Conservation (phyloP, 768 basidiomycete species). For the Sarcodon aspratus region DNA sequence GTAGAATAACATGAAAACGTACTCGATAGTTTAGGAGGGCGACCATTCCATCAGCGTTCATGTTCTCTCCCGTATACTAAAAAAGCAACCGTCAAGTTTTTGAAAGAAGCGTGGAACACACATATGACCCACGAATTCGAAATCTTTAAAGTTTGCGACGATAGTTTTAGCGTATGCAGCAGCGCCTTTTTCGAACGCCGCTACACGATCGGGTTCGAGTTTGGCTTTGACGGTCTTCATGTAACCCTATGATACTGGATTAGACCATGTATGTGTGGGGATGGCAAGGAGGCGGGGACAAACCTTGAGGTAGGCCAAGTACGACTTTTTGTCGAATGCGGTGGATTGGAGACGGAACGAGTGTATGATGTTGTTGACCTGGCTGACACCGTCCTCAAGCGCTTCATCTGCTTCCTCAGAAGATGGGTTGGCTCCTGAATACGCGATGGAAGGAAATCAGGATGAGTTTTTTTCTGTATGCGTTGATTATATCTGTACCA, state of each 20-base stretch:
- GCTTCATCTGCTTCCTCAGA: conserved; percentile 76
- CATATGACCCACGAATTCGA: conserved; percentile 66
- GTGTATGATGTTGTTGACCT: conserved; percentile 84
- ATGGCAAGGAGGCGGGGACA: conserved; percentile 1
- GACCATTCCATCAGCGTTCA: conserved; percentile 90
- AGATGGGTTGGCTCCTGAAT: conserved; percentile 83
- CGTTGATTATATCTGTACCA: conserved; percentile 32
- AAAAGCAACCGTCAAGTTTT: background rate
- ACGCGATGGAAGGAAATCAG: background rate
- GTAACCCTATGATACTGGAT: conserved; percentile 46
- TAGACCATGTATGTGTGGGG: background rate
- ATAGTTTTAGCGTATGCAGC: conserved; percentile 77
- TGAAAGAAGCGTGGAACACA: conserved; percentile 1
- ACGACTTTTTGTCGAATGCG: conserved; percentile 86
- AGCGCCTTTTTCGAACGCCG: conserved; percentile 77
- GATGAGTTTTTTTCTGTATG: background rate
- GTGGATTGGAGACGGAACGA: conserved; percentile 85
- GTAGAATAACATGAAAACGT: background rate
- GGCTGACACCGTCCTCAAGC: conserved; percentile 63
- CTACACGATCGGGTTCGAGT: conserved; percentile 56
- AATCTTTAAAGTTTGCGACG: conserved; percentile 83
- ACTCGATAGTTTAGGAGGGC: conserved; percentile 85
- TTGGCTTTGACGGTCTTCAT: conserved; percentile 84
- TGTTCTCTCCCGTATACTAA: conserved; percentile 60
- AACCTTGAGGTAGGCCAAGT: conserved; percentile 74